Base-by-base conservation (phyloP, 2,329 filamentous ascomycete species). In the Fusarium tuaranense region DNA sequence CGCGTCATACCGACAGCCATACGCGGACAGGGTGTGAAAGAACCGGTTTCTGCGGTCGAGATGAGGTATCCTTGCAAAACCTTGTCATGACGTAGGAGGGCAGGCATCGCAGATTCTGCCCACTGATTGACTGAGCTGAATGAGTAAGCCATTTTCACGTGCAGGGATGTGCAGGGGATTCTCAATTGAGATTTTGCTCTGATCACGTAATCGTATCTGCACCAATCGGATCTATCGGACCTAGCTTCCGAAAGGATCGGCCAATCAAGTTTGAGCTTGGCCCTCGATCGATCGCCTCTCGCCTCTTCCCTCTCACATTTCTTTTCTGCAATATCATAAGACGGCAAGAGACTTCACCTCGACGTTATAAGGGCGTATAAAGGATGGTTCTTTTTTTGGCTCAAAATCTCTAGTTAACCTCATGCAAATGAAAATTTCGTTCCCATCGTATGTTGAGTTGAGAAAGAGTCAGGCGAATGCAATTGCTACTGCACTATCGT, bases 21-120 rank as follows among this genome's bases (percentile, higher is more conserved):
- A 22, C 34, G 22, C 10, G 25, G 18, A 27, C 22, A 39, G 18
- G 36, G 34, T 59, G 57, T 41, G 34, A 27, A 38, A 59, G 57
- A 59, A 59, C 57, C 57, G 57, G 57, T 59, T 59, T 59, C 34
- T 59, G 32, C 22, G n/a, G 57, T 39, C 22, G 27, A 39, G 34
- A 41, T 27, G 36, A 59, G 22, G 57, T 12, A 59, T 39, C 57
- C 57, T 10, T 41, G 57, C 36, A 16, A 59, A 39, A 27, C 22
- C 57, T 27, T 39, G 57, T 27, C 57, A 59, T 59, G 57, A 59
- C 57, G 57, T 59, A 41, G 34, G 27, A 32, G 51, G 51, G 4
- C 25, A 27, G 25, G 8, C 48, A 32, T 55, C 18, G 20, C 27
- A 55, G 27, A 20, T 55, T 53, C 18, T 7, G 18, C 8, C 48